These are phyloP conservation scores for Pleurotus citrinopileatus DNA, from an alignment of 768 basidiomycete genomes.

Conservation along the genomic window DNA sequence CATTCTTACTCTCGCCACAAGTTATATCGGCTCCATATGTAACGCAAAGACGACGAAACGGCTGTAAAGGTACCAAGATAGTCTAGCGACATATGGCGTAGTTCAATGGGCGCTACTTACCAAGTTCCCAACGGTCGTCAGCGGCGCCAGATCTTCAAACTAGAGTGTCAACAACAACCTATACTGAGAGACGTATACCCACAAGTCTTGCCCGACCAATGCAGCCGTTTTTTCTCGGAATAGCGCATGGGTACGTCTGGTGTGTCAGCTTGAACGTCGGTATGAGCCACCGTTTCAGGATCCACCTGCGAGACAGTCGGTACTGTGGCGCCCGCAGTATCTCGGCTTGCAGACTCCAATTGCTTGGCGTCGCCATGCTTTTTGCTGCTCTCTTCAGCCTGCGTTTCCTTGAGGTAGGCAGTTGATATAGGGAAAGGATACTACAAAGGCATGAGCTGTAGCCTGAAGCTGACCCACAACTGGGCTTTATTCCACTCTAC, in stretches of 20 bases:
- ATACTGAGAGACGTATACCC: constrained; percentile 19
- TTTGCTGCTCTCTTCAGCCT: constrained; percentile 30
- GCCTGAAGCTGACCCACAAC: background rate
- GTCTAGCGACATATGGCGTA: constrained; percentile 19
- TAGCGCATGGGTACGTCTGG: constrained; percentile 72
- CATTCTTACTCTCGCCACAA: constrained; percentile 79
- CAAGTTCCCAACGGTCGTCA: constrained; percentile 95
- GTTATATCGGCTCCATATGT: constrained; percentile 91
- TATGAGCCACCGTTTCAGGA: constrained; percentile 32
- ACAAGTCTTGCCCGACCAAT: constrained; percentile 90
- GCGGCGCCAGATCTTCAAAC: constrained; percentile 47
- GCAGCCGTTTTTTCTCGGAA: constrained; percentile 80
- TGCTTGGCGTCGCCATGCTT: constrained; percentile 20
- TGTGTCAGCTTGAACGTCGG: constrained; percentile 41
- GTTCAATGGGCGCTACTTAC: constrained; percentile 33
- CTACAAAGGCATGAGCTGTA: constrained; percentile 30
- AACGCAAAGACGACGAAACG: constrained; percentile 89
- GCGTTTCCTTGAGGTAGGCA: constrained; percentile 55
- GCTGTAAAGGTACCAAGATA: constrained; percentile 39
- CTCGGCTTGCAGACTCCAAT: constrained; percentile 28
- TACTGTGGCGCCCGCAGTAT: background rate
- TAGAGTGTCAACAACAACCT: background rate
- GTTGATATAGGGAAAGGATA: constrained; percentile 65
- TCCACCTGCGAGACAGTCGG: constrained; percentile 18
- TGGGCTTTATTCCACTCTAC: constrained; percentile 30